phyloP scores from a whole-genome alignment of 2,329 filamentous ascomycete genomes.

The Orbilia javanica region DNA sequence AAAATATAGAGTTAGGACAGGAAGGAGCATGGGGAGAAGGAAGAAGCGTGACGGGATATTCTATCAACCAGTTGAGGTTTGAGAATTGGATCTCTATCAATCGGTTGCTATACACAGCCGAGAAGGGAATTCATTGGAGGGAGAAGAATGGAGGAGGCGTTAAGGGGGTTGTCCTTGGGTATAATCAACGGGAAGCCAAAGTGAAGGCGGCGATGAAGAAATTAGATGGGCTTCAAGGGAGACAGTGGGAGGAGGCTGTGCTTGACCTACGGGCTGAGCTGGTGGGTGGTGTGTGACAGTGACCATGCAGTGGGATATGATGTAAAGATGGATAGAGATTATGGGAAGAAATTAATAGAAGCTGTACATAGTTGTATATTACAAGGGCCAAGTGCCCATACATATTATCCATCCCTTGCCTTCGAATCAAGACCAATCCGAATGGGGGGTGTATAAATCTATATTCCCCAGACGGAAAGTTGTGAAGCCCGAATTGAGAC shows the following conservation, averaged over 20 bases:
- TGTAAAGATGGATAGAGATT: not conserved
- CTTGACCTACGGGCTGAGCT: not conserved
- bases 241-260: conserved; percentile 27
- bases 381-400: not conserved
- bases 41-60: conserved; percentile 64
- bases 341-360: not conserved
- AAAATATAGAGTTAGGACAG: not conserved
- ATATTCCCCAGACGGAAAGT: too few relatives aligned
- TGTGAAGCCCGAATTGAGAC: not conserved
- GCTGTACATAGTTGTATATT: not conserved
- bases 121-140: conserved; percentile 41
- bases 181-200: conserved; percentile 10
- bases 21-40: conserved; percentile 30
- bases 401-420: not conserved
- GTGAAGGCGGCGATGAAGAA: not conserved
- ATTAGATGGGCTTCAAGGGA: conserved; percentile 20
- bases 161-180: conserved; percentile 7
- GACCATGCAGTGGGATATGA: not conserved
- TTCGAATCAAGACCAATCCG: not conserved
- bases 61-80: conserved; percentile 68
- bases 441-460: too few relatives aligned
- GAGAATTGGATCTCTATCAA: conserved; percentile 69
- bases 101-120: conserved; percentile 66
- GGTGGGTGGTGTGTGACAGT: not conserved
- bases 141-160: not conserved